Conservation (phyloP, 768 basidiomycete genomes). For the Chalciporus sphaerocephalus region DNA sequence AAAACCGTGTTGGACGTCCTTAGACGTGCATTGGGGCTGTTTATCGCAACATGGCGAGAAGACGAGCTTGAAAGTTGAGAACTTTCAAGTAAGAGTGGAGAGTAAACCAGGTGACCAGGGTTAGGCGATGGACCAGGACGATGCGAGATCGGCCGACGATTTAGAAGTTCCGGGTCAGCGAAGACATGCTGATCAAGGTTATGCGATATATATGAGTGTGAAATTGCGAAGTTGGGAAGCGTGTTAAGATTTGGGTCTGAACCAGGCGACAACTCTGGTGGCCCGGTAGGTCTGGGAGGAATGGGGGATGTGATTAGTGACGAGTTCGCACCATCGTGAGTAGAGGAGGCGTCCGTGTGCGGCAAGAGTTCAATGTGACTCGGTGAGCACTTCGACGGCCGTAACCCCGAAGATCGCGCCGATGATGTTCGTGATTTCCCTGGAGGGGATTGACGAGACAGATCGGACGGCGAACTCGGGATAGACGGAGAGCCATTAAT, state of each 20-base stretch:
- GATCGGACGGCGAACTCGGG: slow-evolving; percentile 29
- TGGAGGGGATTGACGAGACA: slow-evolving; percentile 30
- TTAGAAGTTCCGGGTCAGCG: slow-evolving; percentile 35
- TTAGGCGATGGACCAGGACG: slow-evolving; percentile 34
- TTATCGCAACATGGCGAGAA: slow-evolving; percentile 58
- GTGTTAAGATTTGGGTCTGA: slow-evolving; percentile 23
- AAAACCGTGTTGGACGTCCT: slow-evolving; percentile 66
- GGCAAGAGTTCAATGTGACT: slow-evolving; percentile 18
- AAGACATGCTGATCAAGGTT: slow-evolving; percentile 45
- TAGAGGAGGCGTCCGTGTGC: slow-evolving; percentile 22
- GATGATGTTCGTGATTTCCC: slow-evolving; percentile 31
- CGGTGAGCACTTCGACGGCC: slow-evolving; percentile 18
- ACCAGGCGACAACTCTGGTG: slow-evolving; percentile 47
- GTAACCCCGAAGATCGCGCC: slow-evolving; percentile 22
- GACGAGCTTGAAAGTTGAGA: slow-evolving; percentile 48
- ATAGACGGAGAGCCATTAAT: slow-evolving; percentile 14
- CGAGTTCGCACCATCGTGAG: slow-evolving; percentile 35
- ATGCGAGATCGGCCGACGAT: slow-evolving; percentile 41
- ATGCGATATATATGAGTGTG: slow-evolving; percentile 36
- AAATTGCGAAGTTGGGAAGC: slow-evolving; percentile 44
- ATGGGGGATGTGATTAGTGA: slow-evolving; percentile 40
- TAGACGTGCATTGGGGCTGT: slow-evolving; percentile 50
- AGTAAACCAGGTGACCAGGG: slow-evolving; percentile 39
- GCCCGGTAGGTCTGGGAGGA: slow-evolving; percentile 54
- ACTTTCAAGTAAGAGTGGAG: slow-evolving; percentile 45